Conservation (phyloP, 2,329 filamentous ascomycete genomes). For the Cyphellophora europaea region DNA sequence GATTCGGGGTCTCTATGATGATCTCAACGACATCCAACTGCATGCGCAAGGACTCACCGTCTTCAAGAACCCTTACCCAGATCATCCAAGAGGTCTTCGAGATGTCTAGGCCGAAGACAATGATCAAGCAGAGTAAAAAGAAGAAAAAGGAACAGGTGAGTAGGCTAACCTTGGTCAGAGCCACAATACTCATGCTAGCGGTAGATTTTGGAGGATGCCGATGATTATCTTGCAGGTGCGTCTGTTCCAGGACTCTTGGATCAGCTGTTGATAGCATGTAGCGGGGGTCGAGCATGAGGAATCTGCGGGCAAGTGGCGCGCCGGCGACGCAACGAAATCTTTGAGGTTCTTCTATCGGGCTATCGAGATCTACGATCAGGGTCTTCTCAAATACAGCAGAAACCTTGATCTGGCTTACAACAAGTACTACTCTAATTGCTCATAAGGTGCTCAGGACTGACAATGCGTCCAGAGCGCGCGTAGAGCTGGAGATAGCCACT, state of each 20-base stretch:
- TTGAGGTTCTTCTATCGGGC: constrained; percentile 51
- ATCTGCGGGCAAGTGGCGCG: constrained; percentile 65
- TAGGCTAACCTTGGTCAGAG: no score
- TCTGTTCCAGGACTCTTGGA: background rate
- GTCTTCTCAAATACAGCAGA: constrained; percentile 48
- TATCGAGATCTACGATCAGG: constrained; percentile 56
- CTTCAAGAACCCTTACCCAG: no score
- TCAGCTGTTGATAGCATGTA: constrained; percentile 27
- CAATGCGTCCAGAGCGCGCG: constrained; percentile 48
- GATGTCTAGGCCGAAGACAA: constrained; percentile 19
- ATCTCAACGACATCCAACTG: no score
- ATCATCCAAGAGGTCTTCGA: no score
- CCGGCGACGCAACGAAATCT: constrained; percentile 59
- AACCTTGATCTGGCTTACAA: constrained; percentile 68
- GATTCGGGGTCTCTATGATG: no score
- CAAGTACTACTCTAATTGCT: constrained; percentile 41
- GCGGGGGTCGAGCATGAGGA: constrained; percentile 59
- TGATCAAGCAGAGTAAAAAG: constrained; percentile 19
- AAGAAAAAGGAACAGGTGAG: constrained; percentile 28
- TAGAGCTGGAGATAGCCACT: constrained; percentile 61
- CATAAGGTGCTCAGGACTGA: background rate
- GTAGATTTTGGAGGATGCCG: constrained; percentile 51
- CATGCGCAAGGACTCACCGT: no score
- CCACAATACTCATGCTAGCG: no score
- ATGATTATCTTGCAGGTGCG: constrained; percentile 47